These are phyloP conservation scores for Hericium alpestre DNA, from an alignment of 768 basidiomycete genomes.

Conservation along the genomic window DNA sequence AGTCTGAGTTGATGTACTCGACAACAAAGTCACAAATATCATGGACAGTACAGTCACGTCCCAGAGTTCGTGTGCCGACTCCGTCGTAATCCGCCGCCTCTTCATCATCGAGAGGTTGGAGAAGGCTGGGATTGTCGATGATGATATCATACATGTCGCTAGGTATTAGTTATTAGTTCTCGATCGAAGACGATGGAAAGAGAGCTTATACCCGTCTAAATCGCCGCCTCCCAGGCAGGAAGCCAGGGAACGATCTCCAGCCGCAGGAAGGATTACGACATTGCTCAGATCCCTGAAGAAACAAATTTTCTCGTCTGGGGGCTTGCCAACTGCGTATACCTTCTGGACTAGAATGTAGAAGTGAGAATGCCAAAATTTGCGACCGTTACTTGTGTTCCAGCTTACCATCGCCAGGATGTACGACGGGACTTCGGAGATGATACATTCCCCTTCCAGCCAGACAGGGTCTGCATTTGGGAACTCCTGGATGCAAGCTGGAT, in stretches of 20 bases:
- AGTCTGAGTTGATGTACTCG: slow-evolving; percentile 76
- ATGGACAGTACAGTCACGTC: slow-evolving; percentile 41
- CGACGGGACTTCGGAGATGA: slow-evolving; percentile 22
- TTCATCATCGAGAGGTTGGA: slow-evolving; percentile 37
- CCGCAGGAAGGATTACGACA: slow-evolving; percentile 17
- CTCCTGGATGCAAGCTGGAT: slow-evolving; percentile 8
- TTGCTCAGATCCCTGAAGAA: slow-evolving; percentile 16
- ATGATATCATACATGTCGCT: slow-evolving; percentile 58
- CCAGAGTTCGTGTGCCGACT: slow-evolving; percentile 13
- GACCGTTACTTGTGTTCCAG: not conserved
- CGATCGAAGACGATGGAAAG: not conserved
- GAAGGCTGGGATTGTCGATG: slow-evolving; percentile 40
- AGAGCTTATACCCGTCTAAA: slow-evolving; percentile 53
- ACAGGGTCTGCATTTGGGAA: not conserved
- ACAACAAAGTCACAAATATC: slow-evolving; percentile 76
- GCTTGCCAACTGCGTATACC: slow-evolving; percentile 18
- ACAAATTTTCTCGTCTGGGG: slow-evolving; percentile 12
- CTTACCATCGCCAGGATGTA: slow-evolving; percentile 25
- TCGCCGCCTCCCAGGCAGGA: slow-evolving; percentile 69
- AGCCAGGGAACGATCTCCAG: slow-evolving; percentile 41
- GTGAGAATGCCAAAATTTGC: not conserved
- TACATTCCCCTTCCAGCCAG: slow-evolving; percentile 1
- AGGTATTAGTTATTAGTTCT: not conserved
- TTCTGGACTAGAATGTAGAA: slow-evolving; percentile 10
- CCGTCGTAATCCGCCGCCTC: slow-evolving; percentile 41